These are phyloP conservation scores for Fusarium sororula DNA, from an alignment of 2,329 filamentous ascomycete genomes.

Conservation along the genomic window DNA sequence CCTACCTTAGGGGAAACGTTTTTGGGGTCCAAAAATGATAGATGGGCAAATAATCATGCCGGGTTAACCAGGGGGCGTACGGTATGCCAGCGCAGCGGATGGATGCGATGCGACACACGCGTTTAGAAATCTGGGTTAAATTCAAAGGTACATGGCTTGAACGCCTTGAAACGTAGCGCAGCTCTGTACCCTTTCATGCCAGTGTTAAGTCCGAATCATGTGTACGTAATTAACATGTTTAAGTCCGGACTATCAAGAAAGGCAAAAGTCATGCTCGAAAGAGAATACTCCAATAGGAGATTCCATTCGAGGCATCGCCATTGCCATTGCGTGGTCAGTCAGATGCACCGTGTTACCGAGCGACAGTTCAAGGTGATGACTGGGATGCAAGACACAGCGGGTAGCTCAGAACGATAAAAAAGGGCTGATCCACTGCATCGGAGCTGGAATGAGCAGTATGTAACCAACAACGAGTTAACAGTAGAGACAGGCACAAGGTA, in stretches of 20 bases:
- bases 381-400: conserved; percentile 28
- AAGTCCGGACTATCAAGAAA: conserved; percentile 1
- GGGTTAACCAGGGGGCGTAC: not conserved
- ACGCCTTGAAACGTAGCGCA: conserved; percentile 12
- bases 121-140: conserved; percentile 21
- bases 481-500: not conserved
- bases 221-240: not conserved
- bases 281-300: not conserved
- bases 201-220: conserved; percentile 12
- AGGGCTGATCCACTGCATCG: conserved; percentile 27
- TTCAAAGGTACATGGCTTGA: not conserved
- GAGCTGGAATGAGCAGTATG: conserved; percentile 18
- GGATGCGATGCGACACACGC: not conserved
- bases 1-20: not conserved
- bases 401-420: conserved; percentile 9
- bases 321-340: not conserved
- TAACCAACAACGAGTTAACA: not conserved
- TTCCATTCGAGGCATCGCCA: conserved; percentile 4
- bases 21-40: conserved; percentile 12
- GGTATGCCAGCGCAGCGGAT: not conserved
- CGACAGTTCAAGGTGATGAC: conserved; percentile 21
- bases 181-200: not conserved
- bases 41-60: conserved; percentile 2
- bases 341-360: conserved; percentile 7
- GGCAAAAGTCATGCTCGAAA: not conserved